These are phyloP conservation scores for Penicillium brevicompactum DNA, from an alignment of 2,329 filamentous ascomycete genomes.

Conservation along the genomic window DNA sequence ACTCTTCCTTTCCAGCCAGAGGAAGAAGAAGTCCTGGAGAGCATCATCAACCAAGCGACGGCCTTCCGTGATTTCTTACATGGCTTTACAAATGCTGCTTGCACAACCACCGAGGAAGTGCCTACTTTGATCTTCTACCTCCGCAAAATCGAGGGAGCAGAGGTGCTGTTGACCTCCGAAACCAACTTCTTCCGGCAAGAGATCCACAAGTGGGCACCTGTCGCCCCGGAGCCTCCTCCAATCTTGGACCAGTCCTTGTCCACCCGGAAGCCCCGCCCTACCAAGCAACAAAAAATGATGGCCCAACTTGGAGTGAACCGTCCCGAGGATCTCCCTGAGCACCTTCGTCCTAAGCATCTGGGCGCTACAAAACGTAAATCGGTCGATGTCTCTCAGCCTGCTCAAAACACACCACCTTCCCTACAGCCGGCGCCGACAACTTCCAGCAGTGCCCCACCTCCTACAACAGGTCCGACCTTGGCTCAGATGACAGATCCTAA, in stretches of 20 bases:
- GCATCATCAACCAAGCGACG: slow-evolving; percentile 82
- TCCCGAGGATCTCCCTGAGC: slow-evolving; percentile 84
- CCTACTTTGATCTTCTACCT: slow-evolving; percentile 92
- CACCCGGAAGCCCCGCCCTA: slow-evolving; percentile 92
- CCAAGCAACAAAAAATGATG: slow-evolving; percentile 95
- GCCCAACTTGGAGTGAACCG: slow-evolving; percentile 84
- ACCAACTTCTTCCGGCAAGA: slow-evolving; percentile 98
- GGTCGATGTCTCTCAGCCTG: slow-evolving; percentile 43
- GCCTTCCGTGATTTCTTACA: slow-evolving; percentile 82
- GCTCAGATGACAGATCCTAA: slow-evolving; percentile 34
- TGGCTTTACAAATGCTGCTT: slow-evolving; percentile 76
- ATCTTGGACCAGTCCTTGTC: slow-evolving; percentile 85
- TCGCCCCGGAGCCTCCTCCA: slow-evolving; percentile 82
- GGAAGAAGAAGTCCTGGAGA: slow-evolving; percentile 82
- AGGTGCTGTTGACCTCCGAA: slow-evolving; percentile 86
- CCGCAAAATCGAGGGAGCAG: slow-evolving; percentile 94
- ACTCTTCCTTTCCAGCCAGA: slow-evolving; percentile 90
- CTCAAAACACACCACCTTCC: slow-evolving; percentile 25
- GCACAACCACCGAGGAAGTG: slow-evolving; percentile 81
- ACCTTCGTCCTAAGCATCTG: slow-evolving; percentile 76
- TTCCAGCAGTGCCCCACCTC: slow-evolving; percentile 32
- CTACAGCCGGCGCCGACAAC: slow-evolving; percentile 36
- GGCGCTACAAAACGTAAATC: slow-evolving; percentile 70
- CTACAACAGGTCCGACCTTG: slow-evolving; percentile 37
- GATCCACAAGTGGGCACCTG: slow-evolving; percentile 90